Base-by-base conservation (phyloP, 2,329 filamentous ascomycete genomes). In the Rasamsonia emersonii region DNA sequence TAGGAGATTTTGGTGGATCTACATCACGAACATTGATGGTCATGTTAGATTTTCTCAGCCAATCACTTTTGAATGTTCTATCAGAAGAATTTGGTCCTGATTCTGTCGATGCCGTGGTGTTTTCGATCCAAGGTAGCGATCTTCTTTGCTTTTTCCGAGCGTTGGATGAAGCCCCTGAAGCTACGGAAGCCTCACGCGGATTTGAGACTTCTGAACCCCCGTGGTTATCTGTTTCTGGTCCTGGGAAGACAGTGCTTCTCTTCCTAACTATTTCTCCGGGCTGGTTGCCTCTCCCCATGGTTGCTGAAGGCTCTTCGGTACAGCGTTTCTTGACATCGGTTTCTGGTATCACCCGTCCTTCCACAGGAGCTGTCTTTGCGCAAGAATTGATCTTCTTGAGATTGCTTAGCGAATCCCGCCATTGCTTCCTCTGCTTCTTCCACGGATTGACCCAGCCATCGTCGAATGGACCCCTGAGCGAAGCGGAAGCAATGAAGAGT, bases 381-480 rank as follows among this genome's bases (percentile, higher is more conserved):
- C 32, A 18, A 6, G 28, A 31, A n/a, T 37, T 34, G 2, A 17
- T 24, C 18, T 21, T 28, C 28, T 25, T 30, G 19, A 4, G n/a
- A 13, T 19, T 30, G 5, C 5, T 32, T 13, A 9, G 18, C 19
- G 4, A 11, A 18, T 18, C 13, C 24, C 4, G 17, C 7, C 10
- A 24, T 39, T 27, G 36, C 30, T 32, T 37, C 27, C 52, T 45
- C 3, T 43, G 35, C 30, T 53, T 56, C 28, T 39, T 52, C 65
- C 65, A 68, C 2, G 65, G 66, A 41, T 68, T 68, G 4, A 43
- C 40, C 66, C 66, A 70, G 16, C 44, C 53, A 15, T 53, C 37
- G 4, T 61, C 54, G 18, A 70, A 62, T 2, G 65, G 65, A 0
- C 66, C 66, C 25, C 50, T 56, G 13, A 70, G 47, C 6, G 55